These are phyloP conservation scores for Suillus luteus DNA, from an alignment of 768 basidiomycete genomes.

Conservation along the genomic window DNA sequence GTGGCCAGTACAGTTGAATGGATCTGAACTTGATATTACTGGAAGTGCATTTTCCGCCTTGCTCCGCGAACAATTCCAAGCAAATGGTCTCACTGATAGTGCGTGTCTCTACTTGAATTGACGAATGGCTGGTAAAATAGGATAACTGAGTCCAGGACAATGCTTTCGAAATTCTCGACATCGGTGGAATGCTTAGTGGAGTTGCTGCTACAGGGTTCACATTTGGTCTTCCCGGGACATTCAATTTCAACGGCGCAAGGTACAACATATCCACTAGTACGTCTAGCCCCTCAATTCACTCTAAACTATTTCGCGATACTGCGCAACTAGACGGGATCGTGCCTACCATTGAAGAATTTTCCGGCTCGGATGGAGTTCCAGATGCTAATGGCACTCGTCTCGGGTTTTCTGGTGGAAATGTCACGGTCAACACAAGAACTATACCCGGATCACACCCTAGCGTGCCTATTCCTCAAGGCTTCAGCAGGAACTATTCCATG, in stretches of 20 bases:
- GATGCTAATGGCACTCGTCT: conserved; percentile 5
- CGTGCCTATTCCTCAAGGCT: neutral
- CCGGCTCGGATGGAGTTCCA: conserved; percentile 6
- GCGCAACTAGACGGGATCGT: conserved; percentile 8
- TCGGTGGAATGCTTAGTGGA: conserved; percentile 14
- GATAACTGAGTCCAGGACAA: conserved; percentile 2
- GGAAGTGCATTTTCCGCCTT: conserved; percentile 10
- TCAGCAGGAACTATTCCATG: conserved; percentile 8
- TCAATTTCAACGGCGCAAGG: conserved; percentile 20
- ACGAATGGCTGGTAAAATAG: neutral
- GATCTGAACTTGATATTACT: conserved; percentile 14
- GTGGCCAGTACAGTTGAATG: neutral
- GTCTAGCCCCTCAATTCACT: neutral
- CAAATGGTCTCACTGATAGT: neutral
- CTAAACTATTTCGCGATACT: neutral
- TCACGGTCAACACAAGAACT: neutral
- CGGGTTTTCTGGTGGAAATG: conserved; percentile 10
- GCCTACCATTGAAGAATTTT: conserved; percentile 3
- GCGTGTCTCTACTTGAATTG: neutral
- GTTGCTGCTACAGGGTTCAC: conserved; percentile 13
- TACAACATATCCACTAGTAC: conserved; percentile 19
- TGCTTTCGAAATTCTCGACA: conserved; percentile 14
- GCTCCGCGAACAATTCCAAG: neutral
- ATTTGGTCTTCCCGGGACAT: conserved; percentile 14
- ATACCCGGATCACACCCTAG: neutral